Evolutionary conservation across 176 grass and related monocot species (phyloP).

Genomic region (Canna indica): DNA sequence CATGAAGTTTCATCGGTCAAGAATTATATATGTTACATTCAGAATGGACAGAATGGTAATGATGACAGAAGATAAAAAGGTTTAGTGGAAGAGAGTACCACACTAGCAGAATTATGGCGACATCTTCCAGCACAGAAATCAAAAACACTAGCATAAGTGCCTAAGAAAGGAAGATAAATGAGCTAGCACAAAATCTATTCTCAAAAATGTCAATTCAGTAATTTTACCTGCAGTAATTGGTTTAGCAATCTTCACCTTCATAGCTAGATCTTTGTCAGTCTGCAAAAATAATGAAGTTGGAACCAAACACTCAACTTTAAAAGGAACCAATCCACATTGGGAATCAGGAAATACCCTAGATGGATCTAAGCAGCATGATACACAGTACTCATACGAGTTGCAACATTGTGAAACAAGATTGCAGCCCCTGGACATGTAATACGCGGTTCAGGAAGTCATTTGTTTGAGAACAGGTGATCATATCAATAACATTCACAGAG

Average conservation of each 20-base stretch:
- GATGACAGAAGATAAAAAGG: neutral
- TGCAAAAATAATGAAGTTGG: slow-evolving; percentile 24
- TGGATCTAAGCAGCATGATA: slow-evolving; percentile 92
- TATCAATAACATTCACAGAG: slow-evolving; percentile 9
- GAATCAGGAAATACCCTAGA: slow-evolving; percentile 35
- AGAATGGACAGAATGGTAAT: neutral
- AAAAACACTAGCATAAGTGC: slow-evolving; percentile 53
- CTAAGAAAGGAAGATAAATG: slow-evolving; percentile 36
- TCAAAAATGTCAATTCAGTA: slow-evolving; percentile 4
- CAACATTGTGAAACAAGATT: slow-evolving; percentile 60
- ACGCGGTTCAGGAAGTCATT: slow-evolving; percentile 17
- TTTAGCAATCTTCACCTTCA: slow-evolving; percentile 73
- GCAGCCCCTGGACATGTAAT: slow-evolving; percentile 52
- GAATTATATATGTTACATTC: neutral
- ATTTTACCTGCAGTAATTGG: slow-evolving; percentile 67
- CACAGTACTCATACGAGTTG: slow-evolving; percentile 89
- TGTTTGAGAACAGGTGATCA: neutral
- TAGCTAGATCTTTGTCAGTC: slow-evolving; percentile 50
- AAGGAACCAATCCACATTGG: neutral
- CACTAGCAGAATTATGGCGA: slow-evolving; percentile 79
- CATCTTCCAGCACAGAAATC: slow-evolving; percentile 89
- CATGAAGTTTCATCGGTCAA: neutral
- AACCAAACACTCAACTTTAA: slow-evolving; percentile 1
- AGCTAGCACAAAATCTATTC: slow-evolving; percentile 5
- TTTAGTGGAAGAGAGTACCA: slow-evolving; percentile 37